Evolutionary conservation across 192 early-diverging fungal genomes (phyloP).

Genomic region (Spinellus fusiger): DNA sequence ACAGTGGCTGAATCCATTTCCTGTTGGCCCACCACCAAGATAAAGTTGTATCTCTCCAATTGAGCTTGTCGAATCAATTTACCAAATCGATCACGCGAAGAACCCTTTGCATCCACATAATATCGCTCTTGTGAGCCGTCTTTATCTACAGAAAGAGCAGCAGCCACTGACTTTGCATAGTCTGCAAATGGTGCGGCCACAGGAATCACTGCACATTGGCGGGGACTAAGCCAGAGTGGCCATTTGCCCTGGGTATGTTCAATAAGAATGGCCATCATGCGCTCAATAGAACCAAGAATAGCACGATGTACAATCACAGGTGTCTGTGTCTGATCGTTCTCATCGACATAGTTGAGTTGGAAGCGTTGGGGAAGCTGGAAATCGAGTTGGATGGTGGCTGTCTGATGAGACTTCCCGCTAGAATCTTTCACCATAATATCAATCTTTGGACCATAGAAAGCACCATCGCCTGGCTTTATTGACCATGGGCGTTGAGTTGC

Average conservation of each 20-base stretch:
- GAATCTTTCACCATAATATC: conserved; percentile 84
- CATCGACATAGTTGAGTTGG: conserved; percentile 65
- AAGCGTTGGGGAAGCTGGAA: conserved; percentile 91
- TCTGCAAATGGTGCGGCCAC: conserved; percentile 52
- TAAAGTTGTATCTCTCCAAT: conserved; percentile 79
- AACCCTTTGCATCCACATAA: conserved; percentile 76
- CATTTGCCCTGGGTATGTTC: conserved; percentile 89
- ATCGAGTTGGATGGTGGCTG: conserved; percentile 92
- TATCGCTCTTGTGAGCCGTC: conserved; percentile 51
- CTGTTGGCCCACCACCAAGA: conserved; percentile 80
- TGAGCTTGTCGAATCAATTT: conserved; percentile 80
- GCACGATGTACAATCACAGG: conserved; percentile 97
- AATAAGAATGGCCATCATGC: conserved; percentile 92
- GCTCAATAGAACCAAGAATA: conserved; percentile 83
- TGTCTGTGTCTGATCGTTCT: conserved; percentile 53
- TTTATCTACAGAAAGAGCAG: conserved; percentile 31
- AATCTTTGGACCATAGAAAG: conserved; percentile 97
- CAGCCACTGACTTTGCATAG: conserved; percentile 60
- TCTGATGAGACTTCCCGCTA: conserved; percentile 79
- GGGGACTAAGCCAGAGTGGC: conserved; percentile 93
- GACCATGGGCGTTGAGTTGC: conserved; percentile 56
- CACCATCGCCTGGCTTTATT: conserved; percentile 82
- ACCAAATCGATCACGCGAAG: conserved; percentile 57
- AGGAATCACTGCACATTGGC: conserved; percentile 85
- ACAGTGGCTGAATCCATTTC: conserved; percentile 66